Evolutionary conservation across 73 alveolate genomes (phyloP), one percentile per base, ranked within the genome.

Genomic region (Paramecium caudatum): DNA sequence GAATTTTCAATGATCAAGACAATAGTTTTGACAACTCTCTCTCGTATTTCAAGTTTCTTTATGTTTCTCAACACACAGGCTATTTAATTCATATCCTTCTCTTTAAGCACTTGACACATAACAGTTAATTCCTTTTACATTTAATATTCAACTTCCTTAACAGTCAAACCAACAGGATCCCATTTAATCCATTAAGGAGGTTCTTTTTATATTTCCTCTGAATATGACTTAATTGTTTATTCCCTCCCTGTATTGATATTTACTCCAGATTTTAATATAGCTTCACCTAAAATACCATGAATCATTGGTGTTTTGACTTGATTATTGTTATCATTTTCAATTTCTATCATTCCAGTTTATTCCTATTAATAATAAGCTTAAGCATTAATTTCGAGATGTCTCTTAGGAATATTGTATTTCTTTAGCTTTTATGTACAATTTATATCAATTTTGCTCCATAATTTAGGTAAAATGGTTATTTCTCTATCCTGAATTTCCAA

Each of bases 161-260:
- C 65, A 30, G 47, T 41, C 15, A 74, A 74, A 6, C 88, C 88
- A 74, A 27, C 68, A 3, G 88, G 88, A 74, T 74, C 88, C 88
- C 88, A 74, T 43, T 74, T 74, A n/a, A 74, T 74, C 88, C 88
- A 74, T 74, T 19, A 41, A 19, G 62, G 62, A 27, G 88, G 88
- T 12, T 74, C 62, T 21, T 43, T 74, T 74, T 74, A 41, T 13
- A 74, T 74, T 21, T 45, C 39, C 25, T 74, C 68, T 27, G 69
- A 55, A 10, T 55, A 55, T 55, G 13, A 55, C 3, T 55, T 55
- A 9, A 55, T 55, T 23, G 80, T 41, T 39, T 27, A 41, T 74
- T 74, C 88, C 16, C 47, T 74, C 0, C 43, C 88, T 8, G 43
- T 74, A 19, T 74, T 43, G 19, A 74, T 39, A 37, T 41, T 19